Conservation (phyloP, 1,284 basidiomycete genomes). For the Vanrija sp. region DNA sequence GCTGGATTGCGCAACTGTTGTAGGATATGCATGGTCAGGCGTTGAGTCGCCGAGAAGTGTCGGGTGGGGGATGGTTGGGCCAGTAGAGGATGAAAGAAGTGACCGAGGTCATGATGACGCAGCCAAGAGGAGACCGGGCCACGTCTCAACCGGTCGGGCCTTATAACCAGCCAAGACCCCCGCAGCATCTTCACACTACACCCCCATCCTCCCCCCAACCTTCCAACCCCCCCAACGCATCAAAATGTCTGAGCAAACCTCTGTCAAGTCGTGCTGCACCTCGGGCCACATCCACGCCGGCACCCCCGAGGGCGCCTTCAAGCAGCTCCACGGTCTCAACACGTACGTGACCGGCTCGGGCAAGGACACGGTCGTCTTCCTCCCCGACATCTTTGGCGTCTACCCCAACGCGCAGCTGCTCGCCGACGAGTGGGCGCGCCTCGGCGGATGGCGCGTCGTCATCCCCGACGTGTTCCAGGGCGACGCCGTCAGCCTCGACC, state of each 20-base stretch:
- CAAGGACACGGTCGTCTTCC: slow-evolving; percentile 55
- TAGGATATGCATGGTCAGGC: too few relatives aligned
- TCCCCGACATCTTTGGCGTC: slow-evolving; percentile 64
- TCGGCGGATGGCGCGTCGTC: slow-evolving; percentile 64
- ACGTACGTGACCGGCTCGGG: slow-evolving; percentile 35
- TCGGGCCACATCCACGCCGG: slow-evolving; percentile 42
- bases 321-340: slow-evolving; percentile 29
- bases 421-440: slow-evolving; percentile 64
- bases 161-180: too few relatives aligned
- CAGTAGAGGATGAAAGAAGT: too few relatives aligned
- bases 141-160: too few relatives aligned
- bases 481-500: slow-evolving; percentile 55
- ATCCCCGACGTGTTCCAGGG: slow-evolving; percentile 60
- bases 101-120: too few relatives aligned
- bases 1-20: too few relatives aligned
- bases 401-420: slow-evolving; percentile 55
- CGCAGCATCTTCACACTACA: too few relatives aligned
- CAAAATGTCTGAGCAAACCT: slow-evolving; percentile 29
- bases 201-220: too few relatives aligned
- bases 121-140: too few relatives aligned
- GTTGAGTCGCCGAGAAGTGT: too few relatives aligned
- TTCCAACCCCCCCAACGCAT: too few relatives aligned
- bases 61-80: too few relatives aligned
- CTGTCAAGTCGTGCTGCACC: slow-evolving; percentile 33
- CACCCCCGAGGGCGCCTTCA: slow-evolving; percentile 28